These are phyloP conservation scores for Vitis rotundifolia DNA, from an alignment of 164 flowering plant genomes.

Conservation along the genomic window DNA sequence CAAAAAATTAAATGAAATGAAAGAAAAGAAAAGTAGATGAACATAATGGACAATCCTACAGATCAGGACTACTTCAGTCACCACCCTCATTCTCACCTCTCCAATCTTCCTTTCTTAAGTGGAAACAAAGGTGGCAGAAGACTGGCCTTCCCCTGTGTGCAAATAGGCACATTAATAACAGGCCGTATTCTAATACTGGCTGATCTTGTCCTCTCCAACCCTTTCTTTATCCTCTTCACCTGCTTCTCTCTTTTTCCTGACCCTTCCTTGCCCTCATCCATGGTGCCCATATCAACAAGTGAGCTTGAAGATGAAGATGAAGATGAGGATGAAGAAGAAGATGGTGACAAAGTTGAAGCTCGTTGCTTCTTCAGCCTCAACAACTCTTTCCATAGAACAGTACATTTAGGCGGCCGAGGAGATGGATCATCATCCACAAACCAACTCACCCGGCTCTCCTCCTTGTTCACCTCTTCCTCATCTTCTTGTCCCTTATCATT, in stretches of 20 bases:
- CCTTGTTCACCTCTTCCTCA: slow-evolving; percentile 20
- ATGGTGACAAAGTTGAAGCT: slow-evolving; percentile 53
- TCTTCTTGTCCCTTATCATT: slow-evolving; percentile 14
- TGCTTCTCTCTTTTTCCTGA: slow-evolving; percentile 42
- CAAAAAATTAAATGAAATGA: background rate
- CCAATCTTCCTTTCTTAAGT: slow-evolving; percentile 51
- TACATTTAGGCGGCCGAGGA: slow-evolving; percentile 93
- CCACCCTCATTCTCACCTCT: slow-evolving; percentile 32
- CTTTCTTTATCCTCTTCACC: slow-evolving; percentile 67
- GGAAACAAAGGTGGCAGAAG: slow-evolving; percentile 71
- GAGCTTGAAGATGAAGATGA: slow-evolving; percentile 61
- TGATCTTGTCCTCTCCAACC: slow-evolving; percentile 82
- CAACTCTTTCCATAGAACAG: slow-evolving; percentile 91
- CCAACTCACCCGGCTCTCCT: slow-evolving; percentile 51
- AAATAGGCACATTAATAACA: slow-evolving; percentile 73
- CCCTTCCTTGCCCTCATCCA: slow-evolving; percentile 36
- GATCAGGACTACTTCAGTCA: slow-evolving; percentile 3
- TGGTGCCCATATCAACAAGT: slow-evolving; percentile 21
- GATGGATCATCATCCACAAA: slow-evolving; percentile 90
- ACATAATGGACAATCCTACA: slow-evolving; percentile 12
- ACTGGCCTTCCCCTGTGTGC: slow-evolving; percentile 49
- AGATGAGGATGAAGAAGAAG: slow-evolving; percentile 66
- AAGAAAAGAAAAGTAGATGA: slow-evolving; percentile 1
- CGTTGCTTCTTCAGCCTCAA: slow-evolving; percentile 74
- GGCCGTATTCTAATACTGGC: slow-evolving; percentile 78